phyloP scores from a whole-genome alignment of 139 green algal species.

The Tetradesmus obliquus region DNA sequence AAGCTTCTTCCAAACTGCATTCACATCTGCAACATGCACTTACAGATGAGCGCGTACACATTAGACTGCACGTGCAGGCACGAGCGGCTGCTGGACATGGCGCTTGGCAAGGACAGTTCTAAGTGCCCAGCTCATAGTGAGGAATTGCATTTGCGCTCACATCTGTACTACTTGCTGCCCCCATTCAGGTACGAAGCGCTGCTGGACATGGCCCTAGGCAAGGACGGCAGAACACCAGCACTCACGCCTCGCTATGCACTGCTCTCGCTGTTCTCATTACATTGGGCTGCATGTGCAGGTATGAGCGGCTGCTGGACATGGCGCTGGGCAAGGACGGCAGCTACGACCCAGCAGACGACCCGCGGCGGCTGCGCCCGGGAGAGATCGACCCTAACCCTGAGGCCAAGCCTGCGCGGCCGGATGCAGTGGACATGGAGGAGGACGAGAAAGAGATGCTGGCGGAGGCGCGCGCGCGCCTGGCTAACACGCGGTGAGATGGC shows the following conservation, averaged over 20 bases:
- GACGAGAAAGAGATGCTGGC: slow-evolving; percentile 99
- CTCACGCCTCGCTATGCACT: not conserved
- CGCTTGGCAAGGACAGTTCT: slow-evolving; percentile 44
- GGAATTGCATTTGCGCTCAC: too few species aligned
- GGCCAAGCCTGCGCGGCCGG: slow-evolving; percentile 93
- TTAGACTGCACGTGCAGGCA: slow-evolving; percentile 58
- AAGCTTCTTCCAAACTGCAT: slow-evolving; percentile 6
- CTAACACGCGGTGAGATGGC: slow-evolving; percentile 89
- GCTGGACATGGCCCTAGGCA: slow-evolving; percentile 59
- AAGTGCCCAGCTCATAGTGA: slow-evolving; percentile 60
- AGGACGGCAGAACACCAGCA: slow-evolving; percentile 4
- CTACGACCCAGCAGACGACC: slow-evolving; percentile 94
- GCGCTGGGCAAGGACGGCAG: slow-evolving; percentile 59
- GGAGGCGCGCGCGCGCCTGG: slow-evolving; percentile 95
- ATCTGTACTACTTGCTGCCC: too few species aligned
- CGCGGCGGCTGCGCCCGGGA: slow-evolving; percentile 90
- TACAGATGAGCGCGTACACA: not conserved
- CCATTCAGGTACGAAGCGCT: slow-evolving; percentile 66
- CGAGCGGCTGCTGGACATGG: slow-evolving; percentile 59
- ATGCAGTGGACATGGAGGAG: slow-evolving; percentile 99
- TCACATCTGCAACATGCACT: not conserved
- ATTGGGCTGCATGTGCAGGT: slow-evolving; percentile 47
- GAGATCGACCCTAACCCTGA: slow-evolving; percentile 99
- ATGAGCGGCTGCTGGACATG: slow-evolving; percentile 73
- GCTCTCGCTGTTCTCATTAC: not conserved